phyloP scores from a whole-genome alignment of 495 filamentous ascomycete genomes.

The Lasiosphaeriaceae sp. region DNA sequence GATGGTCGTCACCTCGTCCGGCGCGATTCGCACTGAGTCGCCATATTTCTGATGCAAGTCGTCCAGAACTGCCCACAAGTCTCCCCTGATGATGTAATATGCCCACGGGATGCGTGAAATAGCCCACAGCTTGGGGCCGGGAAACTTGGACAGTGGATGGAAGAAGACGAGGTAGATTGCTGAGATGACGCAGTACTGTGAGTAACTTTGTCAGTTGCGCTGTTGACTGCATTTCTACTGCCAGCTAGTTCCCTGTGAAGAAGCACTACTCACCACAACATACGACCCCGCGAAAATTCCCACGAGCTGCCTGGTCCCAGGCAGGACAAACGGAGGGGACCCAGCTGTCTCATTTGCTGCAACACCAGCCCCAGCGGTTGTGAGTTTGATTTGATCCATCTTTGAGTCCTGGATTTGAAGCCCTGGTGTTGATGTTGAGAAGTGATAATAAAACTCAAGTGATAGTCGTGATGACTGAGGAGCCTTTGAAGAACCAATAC shows the following conservation, averaged over 20 bases:
- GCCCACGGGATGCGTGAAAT: conserved; percentile 33
- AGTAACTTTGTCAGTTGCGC: too few species aligned
- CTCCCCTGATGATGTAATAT: neutral
- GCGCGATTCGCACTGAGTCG: conserved; percentile 48
- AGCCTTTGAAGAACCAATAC: neutral
- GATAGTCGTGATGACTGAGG: neutral
- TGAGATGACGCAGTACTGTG: neutral
- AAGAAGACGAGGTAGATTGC: conserved; percentile 46
- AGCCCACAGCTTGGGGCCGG: conserved; percentile 43
- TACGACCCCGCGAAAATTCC: neutral
- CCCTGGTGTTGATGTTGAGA: neutral
- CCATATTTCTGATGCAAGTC: conserved; percentile 45
- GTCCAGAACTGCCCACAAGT: conserved; percentile 3
- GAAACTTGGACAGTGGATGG: conserved; percentile 48
- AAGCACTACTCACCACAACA: neutral
- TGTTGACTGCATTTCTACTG: too few species aligned
- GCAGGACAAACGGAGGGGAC: neutral
- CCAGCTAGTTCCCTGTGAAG: neutral
- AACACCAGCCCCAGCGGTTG: neutral
- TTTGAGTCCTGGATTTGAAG: neutral
- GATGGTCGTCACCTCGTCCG: conserved; percentile 51
- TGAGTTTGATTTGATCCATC: neutral
- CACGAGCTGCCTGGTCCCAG: neutral
- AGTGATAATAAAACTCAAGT: neutral
- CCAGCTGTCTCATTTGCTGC: neutral